Evolutionary conservation across 768 basidiomycete genomes (phyloP).

Genomic region (Mycena polygramma): DNA sequence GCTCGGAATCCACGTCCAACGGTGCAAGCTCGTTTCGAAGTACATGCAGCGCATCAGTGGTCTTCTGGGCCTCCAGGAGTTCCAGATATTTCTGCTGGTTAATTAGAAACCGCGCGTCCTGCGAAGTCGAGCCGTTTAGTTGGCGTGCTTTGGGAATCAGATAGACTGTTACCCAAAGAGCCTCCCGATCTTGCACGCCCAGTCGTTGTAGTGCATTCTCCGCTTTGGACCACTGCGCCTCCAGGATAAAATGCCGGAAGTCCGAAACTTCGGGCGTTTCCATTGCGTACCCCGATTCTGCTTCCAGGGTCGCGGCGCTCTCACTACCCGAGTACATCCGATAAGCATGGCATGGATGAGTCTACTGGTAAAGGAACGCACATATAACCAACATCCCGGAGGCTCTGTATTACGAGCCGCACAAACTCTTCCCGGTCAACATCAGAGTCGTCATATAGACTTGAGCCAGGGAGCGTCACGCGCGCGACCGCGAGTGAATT

Average conservation of each 20-base stretch:
- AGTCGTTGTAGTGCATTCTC: slow-evolving; percentile 76
- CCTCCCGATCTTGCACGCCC: slow-evolving; percentile 77
- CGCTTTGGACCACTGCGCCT: slow-evolving; percentile 86
- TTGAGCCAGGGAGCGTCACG: slow-evolving; percentile 79
- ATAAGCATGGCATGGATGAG: slow-evolving; percentile 18
- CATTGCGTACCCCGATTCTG: slow-evolving; percentile 92
- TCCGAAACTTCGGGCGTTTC: slow-evolving; percentile 83
- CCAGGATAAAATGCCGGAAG: slow-evolving; percentile 84
- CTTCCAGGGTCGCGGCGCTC: slow-evolving; percentile 89
- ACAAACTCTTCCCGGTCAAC: slow-evolving; percentile 94
- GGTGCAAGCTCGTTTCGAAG: slow-evolving; percentile 92
- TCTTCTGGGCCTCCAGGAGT: slow-evolving; percentile 84
- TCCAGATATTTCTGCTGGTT: slow-evolving; percentile 98
- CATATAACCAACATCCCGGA: slow-evolving; percentile 89
- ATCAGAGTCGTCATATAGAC: slow-evolving; percentile 81
- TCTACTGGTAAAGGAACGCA: slow-evolving; percentile 50
- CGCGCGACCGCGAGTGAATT: slow-evolving; percentile 58
- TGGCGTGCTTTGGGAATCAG: slow-evolving; percentile 15
- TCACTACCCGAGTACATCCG: slow-evolving; percentile 64
- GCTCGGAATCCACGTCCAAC: slow-evolving; percentile 81
- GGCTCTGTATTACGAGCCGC: slow-evolving; percentile 87
- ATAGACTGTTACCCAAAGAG: slow-evolving; percentile 70
- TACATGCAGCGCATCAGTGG: slow-evolving; percentile 85
- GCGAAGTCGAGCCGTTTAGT: slow-evolving; percentile 32
- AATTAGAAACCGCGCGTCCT: slow-evolving; percentile 91